Conservation (phyloP, 108 stramenopile species). For the Epipyxis sp. region DNA sequence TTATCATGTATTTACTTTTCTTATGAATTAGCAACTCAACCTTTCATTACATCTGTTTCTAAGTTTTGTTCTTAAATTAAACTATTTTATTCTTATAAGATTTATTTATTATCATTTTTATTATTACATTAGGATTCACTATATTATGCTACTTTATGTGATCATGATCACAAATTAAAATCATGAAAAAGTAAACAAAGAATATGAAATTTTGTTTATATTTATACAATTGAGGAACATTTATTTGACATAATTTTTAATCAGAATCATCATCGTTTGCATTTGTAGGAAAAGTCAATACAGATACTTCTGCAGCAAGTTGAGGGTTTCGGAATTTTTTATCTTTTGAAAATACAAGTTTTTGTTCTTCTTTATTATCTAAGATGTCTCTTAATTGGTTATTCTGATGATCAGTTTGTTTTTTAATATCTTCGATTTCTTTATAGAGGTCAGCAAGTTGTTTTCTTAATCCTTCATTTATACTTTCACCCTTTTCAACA, state of each 20-base stretch:
- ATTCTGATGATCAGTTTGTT: neutral
- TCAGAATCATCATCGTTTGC: neutral
- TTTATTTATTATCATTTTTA: too few relatives aligned
- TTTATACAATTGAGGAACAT: too few relatives aligned
- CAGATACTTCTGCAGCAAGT: constrained; percentile 1
- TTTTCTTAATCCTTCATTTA: neutral
- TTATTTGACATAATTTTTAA: too few relatives aligned
- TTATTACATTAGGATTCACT: too few relatives aligned
- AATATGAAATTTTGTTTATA: too few relatives aligned
- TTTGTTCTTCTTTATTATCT: constrained; percentile 4
- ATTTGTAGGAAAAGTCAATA: constrained; percentile 7
- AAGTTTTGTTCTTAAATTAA: too few relatives aligned
- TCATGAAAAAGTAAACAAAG: too few relatives aligned
- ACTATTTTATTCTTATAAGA: too few relatives aligned
- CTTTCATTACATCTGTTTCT: neutral
- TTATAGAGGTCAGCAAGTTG: neutral
- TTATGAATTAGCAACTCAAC: neutral
- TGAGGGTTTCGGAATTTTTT: neutral
- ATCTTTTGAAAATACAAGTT: constrained; percentile 8
- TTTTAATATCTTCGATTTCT: neutral
- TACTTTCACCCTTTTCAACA: constrained; percentile 7
- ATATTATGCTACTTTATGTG: too few relatives aligned
- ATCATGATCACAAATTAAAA: too few relatives aligned
- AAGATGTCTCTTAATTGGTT: neutral
- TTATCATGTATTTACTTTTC: neutral